Evolutionary conservation across 2,329 filamentous ascomycete species (phyloP).

Genomic region (Talaromyces sp.): DNA sequence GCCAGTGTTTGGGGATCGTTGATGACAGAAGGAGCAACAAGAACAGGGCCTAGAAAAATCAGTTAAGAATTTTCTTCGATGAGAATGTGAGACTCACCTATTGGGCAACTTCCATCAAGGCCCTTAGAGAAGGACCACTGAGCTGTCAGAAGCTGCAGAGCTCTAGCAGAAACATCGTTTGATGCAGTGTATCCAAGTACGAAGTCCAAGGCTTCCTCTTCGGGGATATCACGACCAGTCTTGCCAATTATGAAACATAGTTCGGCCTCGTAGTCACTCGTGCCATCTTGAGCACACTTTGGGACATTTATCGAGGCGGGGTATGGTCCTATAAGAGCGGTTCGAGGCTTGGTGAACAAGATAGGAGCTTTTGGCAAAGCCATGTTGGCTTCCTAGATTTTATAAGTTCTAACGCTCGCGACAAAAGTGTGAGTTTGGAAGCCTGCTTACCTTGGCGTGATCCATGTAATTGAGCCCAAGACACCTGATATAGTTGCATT

Average conservation of each 20-base stretch:
- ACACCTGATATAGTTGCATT: conserved; percentile 33
- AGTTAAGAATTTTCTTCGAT: neutral
- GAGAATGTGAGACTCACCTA: conserved; percentile 18
- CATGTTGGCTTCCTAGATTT: conserved; percentile 27
- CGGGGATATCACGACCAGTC: conserved; percentile 21
- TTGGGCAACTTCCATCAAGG: conserved; percentile 29
- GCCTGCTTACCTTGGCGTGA: conserved; percentile 30
- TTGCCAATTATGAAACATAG: conserved; percentile 30
- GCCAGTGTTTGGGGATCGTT: neutral
- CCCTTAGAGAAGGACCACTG: conserved; percentile 32
- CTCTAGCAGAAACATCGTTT: conserved; percentile 37
- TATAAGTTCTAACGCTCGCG: neutral
- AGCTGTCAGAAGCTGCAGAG: conserved; percentile 17
- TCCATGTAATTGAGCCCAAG: conserved; percentile 35
- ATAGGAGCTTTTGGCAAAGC: conserved; percentile 30
- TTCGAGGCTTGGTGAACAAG: conserved; percentile 34
- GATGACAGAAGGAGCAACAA: neutral
- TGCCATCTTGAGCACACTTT: conserved; percentile 32
- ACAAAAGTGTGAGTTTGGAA: neutral
- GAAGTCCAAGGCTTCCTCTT: conserved; percentile 26
- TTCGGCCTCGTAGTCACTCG: conserved; percentile 36
- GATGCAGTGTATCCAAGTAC: conserved; percentile 38
- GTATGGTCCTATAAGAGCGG: conserved; percentile 29
- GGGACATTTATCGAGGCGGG: conserved; percentile 32
- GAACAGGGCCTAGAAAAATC: neutral